Percentiles rank a stretch among this genome's conserved stretches.
Evolutionary conservation across 805 yeast species (phyloP).

Genomic region (Candida parachauliodes): DNA sequence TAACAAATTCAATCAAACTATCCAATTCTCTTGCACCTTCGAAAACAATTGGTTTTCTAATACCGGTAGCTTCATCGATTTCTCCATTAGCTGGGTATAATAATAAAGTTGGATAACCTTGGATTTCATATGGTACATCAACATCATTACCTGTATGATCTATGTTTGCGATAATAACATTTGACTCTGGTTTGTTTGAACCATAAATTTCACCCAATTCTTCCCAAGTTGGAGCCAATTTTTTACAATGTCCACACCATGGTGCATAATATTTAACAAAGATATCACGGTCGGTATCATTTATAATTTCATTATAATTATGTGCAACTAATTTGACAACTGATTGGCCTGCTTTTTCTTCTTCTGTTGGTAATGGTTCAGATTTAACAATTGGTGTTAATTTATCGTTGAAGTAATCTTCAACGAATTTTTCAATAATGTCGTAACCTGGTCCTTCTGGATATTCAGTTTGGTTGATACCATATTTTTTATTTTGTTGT

Average conservation of each 20-base stretch:
- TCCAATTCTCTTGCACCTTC: constrained; percentile 73
- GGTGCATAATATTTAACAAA: constrained; percentile 93
- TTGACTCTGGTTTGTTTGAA: constrained; percentile 42
- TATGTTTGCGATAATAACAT: constrained; percentile 76
- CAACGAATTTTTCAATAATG: constrained; percentile 59
- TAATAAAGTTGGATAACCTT: constrained; percentile 90
- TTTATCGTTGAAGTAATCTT: constrained; percentile 59
- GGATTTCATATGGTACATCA: constrained; percentile 58
- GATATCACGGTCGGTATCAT: constrained; percentile 58
- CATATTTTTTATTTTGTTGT: constrained; percentile 67
- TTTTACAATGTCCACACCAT: constrained; percentile 97
- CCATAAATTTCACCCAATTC: constrained; percentile 73
- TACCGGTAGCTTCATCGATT: constrained; percentile 38
- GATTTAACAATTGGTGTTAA: constrained; percentile 75
- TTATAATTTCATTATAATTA: constrained; percentile 69
- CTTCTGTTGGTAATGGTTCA: constrained; percentile 80
- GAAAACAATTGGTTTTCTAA: constrained; percentile 55
- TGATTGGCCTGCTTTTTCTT: constrained; percentile 55
- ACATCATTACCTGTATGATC: constrained; percentile 92
- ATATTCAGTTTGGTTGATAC: constrained; percentile 57
- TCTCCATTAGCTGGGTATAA: constrained; percentile 76
- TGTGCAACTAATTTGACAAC: constrained; percentile 78
- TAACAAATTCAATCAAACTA: constrained; percentile 64
- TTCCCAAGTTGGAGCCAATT: constrained; percentile 82
- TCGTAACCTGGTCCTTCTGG: constrained; percentile 44